Percentiles rank a stretch among this genome's conserved stretches.
Evolutionary conservation across 139 green algal species (phyloP).

Genomic region (Monoraphidium neglectum): DNA sequence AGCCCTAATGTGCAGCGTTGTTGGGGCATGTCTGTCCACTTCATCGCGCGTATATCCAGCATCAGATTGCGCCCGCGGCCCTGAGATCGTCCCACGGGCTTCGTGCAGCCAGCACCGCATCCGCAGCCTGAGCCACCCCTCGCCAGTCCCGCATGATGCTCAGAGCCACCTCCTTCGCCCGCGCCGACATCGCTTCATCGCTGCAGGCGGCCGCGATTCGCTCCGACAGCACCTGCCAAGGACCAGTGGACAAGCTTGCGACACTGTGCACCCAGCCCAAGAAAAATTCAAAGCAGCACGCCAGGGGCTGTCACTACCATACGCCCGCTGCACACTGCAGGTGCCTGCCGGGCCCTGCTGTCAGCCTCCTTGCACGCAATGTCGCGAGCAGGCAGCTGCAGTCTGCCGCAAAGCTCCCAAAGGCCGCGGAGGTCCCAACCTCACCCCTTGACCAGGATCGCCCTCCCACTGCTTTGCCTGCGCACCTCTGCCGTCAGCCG

Average conservation of each 20-base stretch:
- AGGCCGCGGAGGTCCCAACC: no score
- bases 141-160: neutral
- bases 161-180: slow-evolving; percentile 3
- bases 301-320: neutral
- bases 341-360: neutral
- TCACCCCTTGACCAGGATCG: no score
- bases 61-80: no score
- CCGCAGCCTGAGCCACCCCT: slow-evolving; percentile 11
- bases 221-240: neutral
- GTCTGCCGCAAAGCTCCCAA: neutral
- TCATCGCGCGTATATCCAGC: neutral
- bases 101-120: neutral
- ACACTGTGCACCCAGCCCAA: neutral
- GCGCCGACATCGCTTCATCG: slow-evolving; percentile 2
- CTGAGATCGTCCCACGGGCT: slow-evolving; percentile 5
- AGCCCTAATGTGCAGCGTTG: no score
- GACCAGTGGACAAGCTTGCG: neutral
- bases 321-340: neutral
- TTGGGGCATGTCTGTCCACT: neutral
- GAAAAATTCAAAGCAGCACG: neutral
- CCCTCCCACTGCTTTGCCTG: no score
- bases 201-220: neutral
- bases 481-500: slow-evolving; percentile 9
- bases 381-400: neutral
- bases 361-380: neutral